phyloP scores from a whole-genome alignment of 768 basidiomycete species.

The Scleroderma bovista region DNA sequence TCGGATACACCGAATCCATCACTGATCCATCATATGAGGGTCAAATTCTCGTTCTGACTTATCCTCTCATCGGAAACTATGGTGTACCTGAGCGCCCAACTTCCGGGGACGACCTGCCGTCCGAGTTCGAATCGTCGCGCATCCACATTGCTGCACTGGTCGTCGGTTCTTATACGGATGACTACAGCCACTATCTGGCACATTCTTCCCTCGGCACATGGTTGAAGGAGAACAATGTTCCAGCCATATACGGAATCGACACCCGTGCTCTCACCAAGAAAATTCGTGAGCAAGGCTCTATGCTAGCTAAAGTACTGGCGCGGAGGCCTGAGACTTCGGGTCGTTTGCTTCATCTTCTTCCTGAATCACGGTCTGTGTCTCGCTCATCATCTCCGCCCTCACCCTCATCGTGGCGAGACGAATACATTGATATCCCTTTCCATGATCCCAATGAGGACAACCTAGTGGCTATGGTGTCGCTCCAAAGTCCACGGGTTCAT shows the following conservation, averaged over 20 bases:
- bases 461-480: conserved; percentile 87
- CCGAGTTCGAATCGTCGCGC: conserved; percentile 88
- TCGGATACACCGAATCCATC: conserved; percentile 96
- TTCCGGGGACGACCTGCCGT: conserved; percentile 51
- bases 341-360: conserved; percentile 29
- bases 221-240: conserved; percentile 92
- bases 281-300: conserved; percentile 89
- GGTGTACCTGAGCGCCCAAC: conserved; percentile 76
- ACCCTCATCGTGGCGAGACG: conserved; percentile 72
- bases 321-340: conserved; percentile 45
- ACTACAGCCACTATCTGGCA: conserved; percentile 94
- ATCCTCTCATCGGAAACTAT: conserved; percentile 96
- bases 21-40: conserved; percentile 99
- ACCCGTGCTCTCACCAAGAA: conserved; percentile 96
- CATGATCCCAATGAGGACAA: conserved; percentile 85
- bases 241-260: conserved; percentile 94
- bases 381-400: conserved; percentile 51
- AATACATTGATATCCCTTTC: conserved; percentile 80
- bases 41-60: conserved; percentile 95
- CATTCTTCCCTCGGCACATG: conserved; percentile 81
- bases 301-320: conserved; percentile 82
- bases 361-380: conserved; percentile 37
- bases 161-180: conserved; percentile 89
- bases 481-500: conserved; percentile 61
- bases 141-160: conserved; percentile 92